phyloP scores from a whole-genome alignment of 371 early-diverging fungal species.

The Rhizopus stolonifer region DNA sequence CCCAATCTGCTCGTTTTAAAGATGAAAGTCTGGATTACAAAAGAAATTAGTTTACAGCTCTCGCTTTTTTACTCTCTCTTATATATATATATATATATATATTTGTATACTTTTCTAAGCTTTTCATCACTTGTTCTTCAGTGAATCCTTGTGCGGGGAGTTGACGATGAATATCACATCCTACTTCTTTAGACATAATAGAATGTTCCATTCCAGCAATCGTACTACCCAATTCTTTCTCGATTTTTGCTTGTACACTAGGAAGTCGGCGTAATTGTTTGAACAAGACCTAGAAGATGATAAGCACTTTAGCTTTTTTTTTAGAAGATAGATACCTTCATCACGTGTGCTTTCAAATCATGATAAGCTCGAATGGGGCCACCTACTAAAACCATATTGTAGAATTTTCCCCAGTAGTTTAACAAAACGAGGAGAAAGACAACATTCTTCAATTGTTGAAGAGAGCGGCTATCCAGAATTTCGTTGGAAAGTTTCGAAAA shows the following conservation, averaged over 20 bases:
- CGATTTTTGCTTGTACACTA: constrained; percentile 55
- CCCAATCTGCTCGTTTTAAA: constrained; percentile 72
- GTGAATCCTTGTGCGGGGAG: constrained; percentile 69
- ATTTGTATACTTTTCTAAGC: constrained; percentile 63
- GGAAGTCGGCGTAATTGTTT: constrained; percentile 59
- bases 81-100: too few species aligned
- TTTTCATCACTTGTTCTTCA: constrained; percentile 57
- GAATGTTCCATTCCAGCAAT: constrained; percentile 75
- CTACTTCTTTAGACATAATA: constrained; percentile 63
- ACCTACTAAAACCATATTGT: constrained; percentile 54
- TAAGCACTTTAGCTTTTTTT: neutral
- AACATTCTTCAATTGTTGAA: constrained; percentile 51
- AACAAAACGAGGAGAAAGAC: constrained; percentile 59
- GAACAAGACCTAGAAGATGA: constrained; percentile 46
- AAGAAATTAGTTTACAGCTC: constrained; percentile 17
- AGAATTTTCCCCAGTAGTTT: constrained; percentile 52
- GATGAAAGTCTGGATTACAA: constrained; percentile 37
- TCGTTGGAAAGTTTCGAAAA: constrained; percentile 10
- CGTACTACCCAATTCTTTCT: constrained; percentile 65
- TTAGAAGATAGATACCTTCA: constrained; percentile 32
- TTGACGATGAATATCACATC: constrained; percentile 57
- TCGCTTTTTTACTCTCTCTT: neutral
- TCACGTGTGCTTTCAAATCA: constrained; percentile 48
- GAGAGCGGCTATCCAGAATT: constrained; percentile 16
- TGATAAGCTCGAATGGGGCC: constrained; percentile 53